Evolutionary conservation across 371 early-diverging fungal genomes (phyloP).

Genomic region (Rhizopus stolonifer): DNA sequence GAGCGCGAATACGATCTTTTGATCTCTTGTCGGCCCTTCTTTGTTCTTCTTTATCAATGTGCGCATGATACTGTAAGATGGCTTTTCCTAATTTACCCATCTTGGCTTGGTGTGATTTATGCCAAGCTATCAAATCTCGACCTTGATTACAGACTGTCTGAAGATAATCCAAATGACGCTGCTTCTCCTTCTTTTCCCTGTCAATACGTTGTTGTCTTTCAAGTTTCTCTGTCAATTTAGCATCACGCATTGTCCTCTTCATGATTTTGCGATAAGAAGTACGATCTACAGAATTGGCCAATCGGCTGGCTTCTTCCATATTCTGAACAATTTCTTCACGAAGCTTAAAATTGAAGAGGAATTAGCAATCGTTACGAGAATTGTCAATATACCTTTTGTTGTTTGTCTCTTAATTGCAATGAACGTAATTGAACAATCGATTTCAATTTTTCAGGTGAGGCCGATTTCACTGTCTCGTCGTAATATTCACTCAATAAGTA

Average conservation of each 20-base stretch:
- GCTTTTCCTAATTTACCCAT: conserved; percentile 72
- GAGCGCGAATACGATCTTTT: conserved; percentile 93
- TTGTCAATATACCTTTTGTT: conserved; percentile 52
- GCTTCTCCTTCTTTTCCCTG: conserved; percentile 82
- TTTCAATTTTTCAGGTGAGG: conserved; percentile 42
- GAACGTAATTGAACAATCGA: conserved; percentile 83
- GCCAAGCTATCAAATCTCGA: conserved; percentile 68
- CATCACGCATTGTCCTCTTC: conserved; percentile 85
- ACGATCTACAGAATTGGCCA: conserved; percentile 79
- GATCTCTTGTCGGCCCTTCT: conserved; percentile 76
- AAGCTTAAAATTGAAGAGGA: conserved; percentile 40
- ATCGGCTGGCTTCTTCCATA: conserved; percentile 66
- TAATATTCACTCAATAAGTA: conserved; percentile 33
- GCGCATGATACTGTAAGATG: conserved; percentile 75
- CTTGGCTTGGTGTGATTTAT: conserved; percentile 66
- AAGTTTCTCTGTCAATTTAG: conserved; percentile 82
- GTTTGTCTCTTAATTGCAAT: conserved; percentile 74
- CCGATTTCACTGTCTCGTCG: conserved; percentile 35
- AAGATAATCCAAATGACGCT: conserved; percentile 79
- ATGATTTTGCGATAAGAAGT: conserved; percentile 79
- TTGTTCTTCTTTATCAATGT: conserved; percentile 89
- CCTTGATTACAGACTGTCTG: conserved; percentile 76
- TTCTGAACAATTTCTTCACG: conserved; percentile 78
- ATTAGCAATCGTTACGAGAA: no score
- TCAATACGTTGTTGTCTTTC: conserved; percentile 88